Conservation (phyloP, 805 yeast species). For the Peterozyma toletana region DNA sequence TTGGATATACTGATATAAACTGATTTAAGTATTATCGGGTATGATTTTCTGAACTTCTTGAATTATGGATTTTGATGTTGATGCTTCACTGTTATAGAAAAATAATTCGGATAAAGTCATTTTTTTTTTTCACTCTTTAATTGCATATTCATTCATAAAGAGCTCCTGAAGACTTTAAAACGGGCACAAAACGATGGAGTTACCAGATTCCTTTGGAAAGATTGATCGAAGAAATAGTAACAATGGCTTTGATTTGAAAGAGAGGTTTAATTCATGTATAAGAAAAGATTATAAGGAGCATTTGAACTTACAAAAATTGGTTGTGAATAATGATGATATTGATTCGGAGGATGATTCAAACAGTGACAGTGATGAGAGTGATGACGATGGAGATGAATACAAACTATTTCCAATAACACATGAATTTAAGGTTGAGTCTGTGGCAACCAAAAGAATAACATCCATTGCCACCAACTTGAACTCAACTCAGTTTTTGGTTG, state of each 20-base stretch:
- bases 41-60: background rate
- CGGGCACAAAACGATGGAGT: background rate
- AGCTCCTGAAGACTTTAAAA: too few species aligned
- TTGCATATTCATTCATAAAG: too few species aligned
- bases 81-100: too few species aligned
- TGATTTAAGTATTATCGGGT: background rate
- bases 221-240: background rate
- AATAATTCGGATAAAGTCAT: too few species aligned
- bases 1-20: background rate
- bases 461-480: slow-evolving; percentile 16
- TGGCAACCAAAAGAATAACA: slow-evolving; percentile 14
- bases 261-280: background rate
- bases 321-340: slow-evolving; percentile 5
- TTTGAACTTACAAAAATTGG: slow-evolving; percentile 9
- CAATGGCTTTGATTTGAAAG: background rate
- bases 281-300: slow-evolving; percentile 5
- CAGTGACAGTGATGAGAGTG: slow-evolving; percentile 10
- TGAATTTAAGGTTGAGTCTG: slow-evolving; percentile 13
- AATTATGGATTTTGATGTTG: slow-evolving; percentile 8
- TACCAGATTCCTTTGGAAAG: background rate
- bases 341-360: slow-evolving; percentile 11
- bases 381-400: slow-evolving; percentile 20
- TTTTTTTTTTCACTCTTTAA: too few species aligned
- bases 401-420: slow-evolving; percentile 28
- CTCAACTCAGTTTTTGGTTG: slow-evolving; percentile 19